Evolutionary conservation across 2,329 filamentous ascomycete species (phyloP), one percentile per base, ranked within the genome.

Genomic region (Phyllosticta citriasiana): DNA sequence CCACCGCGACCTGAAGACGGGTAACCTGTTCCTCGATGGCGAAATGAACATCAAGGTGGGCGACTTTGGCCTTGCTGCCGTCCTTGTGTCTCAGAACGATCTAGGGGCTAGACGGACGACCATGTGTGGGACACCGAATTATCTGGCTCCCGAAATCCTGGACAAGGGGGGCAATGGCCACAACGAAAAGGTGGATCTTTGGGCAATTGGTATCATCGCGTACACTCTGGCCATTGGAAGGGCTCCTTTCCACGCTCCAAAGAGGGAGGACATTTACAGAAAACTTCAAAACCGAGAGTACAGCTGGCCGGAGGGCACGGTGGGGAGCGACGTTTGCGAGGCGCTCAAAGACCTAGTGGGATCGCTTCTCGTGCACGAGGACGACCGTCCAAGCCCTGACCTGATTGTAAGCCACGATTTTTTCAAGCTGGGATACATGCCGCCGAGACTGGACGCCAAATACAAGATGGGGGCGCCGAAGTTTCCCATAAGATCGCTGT

Each of bases 21-120:
- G 94, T 56, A 99, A 99, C 73, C 87, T 99, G 66, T 99, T 99
- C 70, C 81, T 99, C 58, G 94, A 99, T 73, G 84, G 85, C 59
- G 82, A 91, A 66, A 97, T 99, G 93, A 96, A 99, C 70, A 88
- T 96, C 68, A 99, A 99, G 73, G 91, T 99, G 68, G 94, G 94
- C 53, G 94, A 99, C 73, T 99, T 99, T 76, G 94, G 94, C 2
- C 81, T 99, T 60, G 94, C 94, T 30, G 94, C 95, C 27, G 80
- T 99, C 67, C 80, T 97, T 61, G 86, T 97, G 53, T 95, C 92
- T 9, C 91, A 93, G 70, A 91, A 88, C 72, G 94, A 99, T 70
- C 89, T 90, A 82, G 87, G 86, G 73, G 91, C 84, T 67, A 85
- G 94, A 65, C 84, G 95, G 69, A 97, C 91, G 26, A 99, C 94